Conservation (phyloP, 2,329 filamentous ascomycete genomes). For the Lasiodiplodia citricola region DNA sequence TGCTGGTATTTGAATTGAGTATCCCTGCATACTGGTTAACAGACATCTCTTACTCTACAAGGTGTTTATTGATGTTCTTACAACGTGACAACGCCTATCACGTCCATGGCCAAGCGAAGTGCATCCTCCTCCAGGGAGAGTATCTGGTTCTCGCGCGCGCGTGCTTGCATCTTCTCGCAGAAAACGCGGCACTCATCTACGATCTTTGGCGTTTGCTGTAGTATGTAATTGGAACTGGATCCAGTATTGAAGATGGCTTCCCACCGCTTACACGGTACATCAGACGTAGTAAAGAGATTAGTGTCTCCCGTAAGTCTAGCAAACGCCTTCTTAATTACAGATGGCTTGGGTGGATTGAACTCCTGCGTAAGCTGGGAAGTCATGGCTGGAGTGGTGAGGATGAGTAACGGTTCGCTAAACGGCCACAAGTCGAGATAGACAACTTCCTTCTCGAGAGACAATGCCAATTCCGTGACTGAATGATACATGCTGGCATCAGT, state of each 20-base stretch:
- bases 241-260: slow-evolving; percentile 35
- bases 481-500: background rate
- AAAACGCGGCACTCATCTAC: slow-evolving; percentile 43
- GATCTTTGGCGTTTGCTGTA: slow-evolving; percentile 38
- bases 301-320: background rate
- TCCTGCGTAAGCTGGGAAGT: slow-evolving; percentile 27
- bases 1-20: background rate
- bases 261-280: slow-evolving; percentile 26
- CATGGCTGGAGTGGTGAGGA: slow-evolving; percentile 47
- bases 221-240: slow-evolving; percentile 40
- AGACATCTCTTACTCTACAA: slow-evolving; percentile 15
- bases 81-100: slow-evolving; percentile 34
- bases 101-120: slow-evolving; percentile 36
- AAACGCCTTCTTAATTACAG: background rate
- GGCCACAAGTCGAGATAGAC: slow-evolving; percentile 57
- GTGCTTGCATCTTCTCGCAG: slow-evolving; percentile 32
- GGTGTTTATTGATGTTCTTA: background rate
- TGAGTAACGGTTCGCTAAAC: slow-evolving; percentile 38
- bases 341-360: background rate
- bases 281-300: slow-evolving; percentile 35
- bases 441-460: slow-evolving; percentile 22
- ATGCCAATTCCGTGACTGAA: background rate
- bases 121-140: slow-evolving; percentile 36
- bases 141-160: slow-evolving; percentile 32
- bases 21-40: background rate